Conservation (phyloP, 257 asterid species). For the Jasminum sambac region DNA sequence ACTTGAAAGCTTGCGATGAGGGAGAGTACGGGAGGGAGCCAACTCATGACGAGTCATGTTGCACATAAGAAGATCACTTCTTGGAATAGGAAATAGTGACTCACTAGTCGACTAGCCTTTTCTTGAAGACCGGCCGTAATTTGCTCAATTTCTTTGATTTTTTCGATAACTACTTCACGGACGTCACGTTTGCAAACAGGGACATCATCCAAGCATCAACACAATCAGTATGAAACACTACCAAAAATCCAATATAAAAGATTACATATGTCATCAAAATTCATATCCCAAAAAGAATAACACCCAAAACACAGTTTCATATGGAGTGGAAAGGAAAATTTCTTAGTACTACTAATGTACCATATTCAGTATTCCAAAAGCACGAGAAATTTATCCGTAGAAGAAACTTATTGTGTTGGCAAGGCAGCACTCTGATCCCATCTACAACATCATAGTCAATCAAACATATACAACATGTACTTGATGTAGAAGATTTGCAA, state of each 20-base stretch:
- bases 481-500: slow-evolving; percentile 43
- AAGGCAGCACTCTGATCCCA: slow-evolving; percentile 47
- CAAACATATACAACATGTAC: slow-evolving; percentile 51
- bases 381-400: no score
- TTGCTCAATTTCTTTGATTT: background rate
- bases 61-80: background rate
- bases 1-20: background rate
- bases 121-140: background rate
- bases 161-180: no score
- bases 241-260: slow-evolving; percentile 1
- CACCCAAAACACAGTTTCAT: background rate
- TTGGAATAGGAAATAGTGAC: background rate
- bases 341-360: no score
- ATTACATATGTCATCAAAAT: background rate
- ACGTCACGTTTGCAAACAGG: slow-evolving; percentile 52
- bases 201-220: slow-evolving; percentile 47
- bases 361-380: no score
- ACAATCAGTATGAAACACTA: slow-evolving; percentile 48
- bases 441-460: slow-evolving; percentile 49
- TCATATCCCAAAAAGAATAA: background rate
- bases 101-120: background rate
- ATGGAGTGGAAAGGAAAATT: no score
- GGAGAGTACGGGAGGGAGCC: background rate
- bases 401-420: slow-evolving; percentile 50
- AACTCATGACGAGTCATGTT: background rate